phyloP scores from a whole-genome alignment of 768 basidiomycete species.

The Lentinula sp. region DNA sequence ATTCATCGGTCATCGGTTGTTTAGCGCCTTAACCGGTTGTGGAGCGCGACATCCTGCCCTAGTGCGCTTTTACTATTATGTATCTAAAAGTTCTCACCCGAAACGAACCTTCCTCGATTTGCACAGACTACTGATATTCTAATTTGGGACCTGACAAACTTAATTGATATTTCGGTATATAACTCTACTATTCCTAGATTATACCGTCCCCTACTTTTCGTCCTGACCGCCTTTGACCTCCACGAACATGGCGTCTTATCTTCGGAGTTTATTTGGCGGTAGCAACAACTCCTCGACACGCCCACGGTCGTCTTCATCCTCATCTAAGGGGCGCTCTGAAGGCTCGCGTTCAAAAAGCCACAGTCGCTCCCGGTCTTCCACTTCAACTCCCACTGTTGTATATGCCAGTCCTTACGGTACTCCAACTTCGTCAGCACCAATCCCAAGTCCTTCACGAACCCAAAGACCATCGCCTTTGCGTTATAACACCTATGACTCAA shows the following conservation, averaged over 20 bases:
- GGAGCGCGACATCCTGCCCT: conserved; percentile 3
- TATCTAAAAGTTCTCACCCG: not conserved
- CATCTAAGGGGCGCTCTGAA: conserved; percentile 14
- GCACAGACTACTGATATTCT: not conserved
- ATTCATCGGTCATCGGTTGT: not conserved
- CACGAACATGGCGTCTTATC: conserved; percentile 39
- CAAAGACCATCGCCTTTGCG: conserved; percentile 35
- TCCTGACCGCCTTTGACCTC: not conserved
- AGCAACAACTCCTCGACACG: not conserved
- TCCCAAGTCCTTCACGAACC: conserved; percentile 25
- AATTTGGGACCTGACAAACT: not conserved
- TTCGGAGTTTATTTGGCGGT: conserved; percentile 24
- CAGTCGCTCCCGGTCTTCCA: conserved; percentile 33
- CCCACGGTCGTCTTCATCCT: conserved; percentile 6
- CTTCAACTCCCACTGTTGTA: conserved; percentile 32
- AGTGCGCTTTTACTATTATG: conserved; percentile 1
- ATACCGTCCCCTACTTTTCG: not conserved
- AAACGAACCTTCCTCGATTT: not conserved
- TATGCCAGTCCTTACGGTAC: conserved; percentile 28
- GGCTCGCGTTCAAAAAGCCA: conserved; percentile 31
- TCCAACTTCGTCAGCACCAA: conserved; percentile 30
- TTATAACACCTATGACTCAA: conserved; percentile 28
- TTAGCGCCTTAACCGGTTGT: not conserved
- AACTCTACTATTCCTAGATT: not conserved
- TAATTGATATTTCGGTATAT: not conserved